Conservation (phyloP, 371 early-diverging fungal species). For the Aphelidium insulamus region DNA sequence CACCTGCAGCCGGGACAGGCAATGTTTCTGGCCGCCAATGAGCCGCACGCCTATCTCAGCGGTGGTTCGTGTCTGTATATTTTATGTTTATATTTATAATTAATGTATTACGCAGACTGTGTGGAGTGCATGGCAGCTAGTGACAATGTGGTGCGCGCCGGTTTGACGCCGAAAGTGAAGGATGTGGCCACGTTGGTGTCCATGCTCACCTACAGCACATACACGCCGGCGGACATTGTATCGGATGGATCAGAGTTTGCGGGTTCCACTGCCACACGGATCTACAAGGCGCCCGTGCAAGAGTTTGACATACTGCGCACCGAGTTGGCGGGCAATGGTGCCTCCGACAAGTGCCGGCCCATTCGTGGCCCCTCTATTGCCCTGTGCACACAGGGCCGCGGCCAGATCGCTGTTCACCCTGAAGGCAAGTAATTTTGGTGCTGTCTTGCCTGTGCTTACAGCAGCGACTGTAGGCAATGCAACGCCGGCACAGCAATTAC, state of each 20-base stretch:
- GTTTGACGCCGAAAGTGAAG: slow-evolving; percentile 93
- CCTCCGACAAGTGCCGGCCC: slow-evolving; percentile 23
- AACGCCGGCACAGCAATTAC: slow-evolving; percentile 5
- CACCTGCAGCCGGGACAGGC: slow-evolving; percentile 59
- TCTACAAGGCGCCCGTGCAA: slow-evolving; percentile 89
- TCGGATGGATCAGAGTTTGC: slow-evolving; percentile 19
- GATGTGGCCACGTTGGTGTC: slow-evolving; percentile 73
- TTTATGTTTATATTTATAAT: background rate
- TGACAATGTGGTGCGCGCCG: slow-evolving; percentile 93
- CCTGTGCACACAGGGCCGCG: slow-evolving; percentile 53
- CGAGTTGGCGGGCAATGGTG: slow-evolving; percentile 11
- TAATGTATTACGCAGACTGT: slow-evolving; percentile 33
- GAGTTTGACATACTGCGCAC: slow-evolving; percentile 73
- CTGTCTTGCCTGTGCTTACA: background rate
- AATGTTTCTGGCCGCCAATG: slow-evolving; percentile 87
- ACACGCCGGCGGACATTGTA: slow-evolving; percentile 47
- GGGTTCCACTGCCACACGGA: slow-evolving; percentile 17
- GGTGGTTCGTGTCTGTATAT: slow-evolving; percentile 36
- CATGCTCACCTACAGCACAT: slow-evolving; percentile 81
- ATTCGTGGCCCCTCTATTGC: slow-evolving; percentile 63
- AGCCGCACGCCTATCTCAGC: slow-evolving; percentile 88
- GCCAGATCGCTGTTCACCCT: slow-evolving; percentile 9
- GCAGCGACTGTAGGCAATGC: slow-evolving; percentile 4
- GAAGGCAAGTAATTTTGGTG: background rate
- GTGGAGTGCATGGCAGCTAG: slow-evolving; percentile 95